Percentiles rank a stretch among this genome's conserved stretches.
phyloP scores from a whole-genome alignment of 495 filamentous ascomycete genomes.

The Daldinia bambusicola region DNA sequence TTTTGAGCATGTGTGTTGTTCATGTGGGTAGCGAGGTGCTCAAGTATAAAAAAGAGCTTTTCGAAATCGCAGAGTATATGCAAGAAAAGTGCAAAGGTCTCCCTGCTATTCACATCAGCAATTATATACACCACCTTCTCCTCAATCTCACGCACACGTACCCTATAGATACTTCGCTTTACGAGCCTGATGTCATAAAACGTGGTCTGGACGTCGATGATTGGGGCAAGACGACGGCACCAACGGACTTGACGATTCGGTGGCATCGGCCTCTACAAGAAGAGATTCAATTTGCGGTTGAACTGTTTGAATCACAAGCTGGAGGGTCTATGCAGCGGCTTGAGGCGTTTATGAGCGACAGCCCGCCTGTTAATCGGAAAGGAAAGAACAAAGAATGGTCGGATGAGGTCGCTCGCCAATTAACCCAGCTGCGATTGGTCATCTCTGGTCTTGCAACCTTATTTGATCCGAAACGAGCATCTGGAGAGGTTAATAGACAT shows the following conservation, averaged over 20 bases:
- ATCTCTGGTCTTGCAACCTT: constrained; percentile 88
- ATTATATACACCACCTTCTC: constrained; percentile 98
- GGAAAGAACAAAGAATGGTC: constrained; percentile 99
- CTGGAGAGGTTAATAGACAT: constrained; percentile 53
- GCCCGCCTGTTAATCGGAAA: constrained; percentile 87
- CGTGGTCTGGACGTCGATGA: constrained; percentile 68
- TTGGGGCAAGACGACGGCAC: constrained; percentile 80
- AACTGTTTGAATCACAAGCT: constrained; percentile 85
- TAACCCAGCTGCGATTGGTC: constrained; percentile 84
- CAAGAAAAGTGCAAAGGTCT: constrained; percentile 92
- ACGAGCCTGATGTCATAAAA: constrained; percentile 71
- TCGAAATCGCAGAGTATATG: constrained; percentile 94
- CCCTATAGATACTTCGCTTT: constrained; percentile 85
- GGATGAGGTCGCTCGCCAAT: constrained; percentile 89
- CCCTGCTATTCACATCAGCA: constrained; percentile 93
- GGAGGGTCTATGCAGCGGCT: constrained; percentile 66
- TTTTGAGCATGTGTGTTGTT: constrained; percentile 98
- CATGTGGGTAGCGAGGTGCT: constrained; percentile 92
- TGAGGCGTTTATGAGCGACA: constrained; percentile 77
- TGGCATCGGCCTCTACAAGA: constrained; percentile 87
- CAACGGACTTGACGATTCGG: constrained; percentile 78
- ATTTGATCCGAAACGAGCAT: constrained; percentile 81
- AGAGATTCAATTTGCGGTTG: constrained; percentile 88
- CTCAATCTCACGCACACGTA: constrained; percentile 95
- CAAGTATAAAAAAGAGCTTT: constrained; percentile 85